phyloP scores from a whole-genome alignment of 2,329 filamentous ascomycete genomes.

The Onygena corvina region DNA sequence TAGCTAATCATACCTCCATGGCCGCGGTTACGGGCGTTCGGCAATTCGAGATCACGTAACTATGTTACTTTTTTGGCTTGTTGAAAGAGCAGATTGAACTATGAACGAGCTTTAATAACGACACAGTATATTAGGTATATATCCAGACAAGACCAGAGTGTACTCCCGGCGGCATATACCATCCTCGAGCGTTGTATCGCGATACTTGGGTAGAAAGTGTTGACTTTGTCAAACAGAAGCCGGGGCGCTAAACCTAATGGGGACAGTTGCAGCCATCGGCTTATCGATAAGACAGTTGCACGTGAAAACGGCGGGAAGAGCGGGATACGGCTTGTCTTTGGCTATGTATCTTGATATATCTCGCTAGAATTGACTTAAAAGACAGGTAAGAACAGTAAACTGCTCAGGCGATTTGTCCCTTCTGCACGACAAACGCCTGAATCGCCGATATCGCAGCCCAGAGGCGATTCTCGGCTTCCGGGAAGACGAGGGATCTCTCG shows the following conservation, averaged over 20 bases:
- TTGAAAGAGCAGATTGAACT: too few relatives aligned
- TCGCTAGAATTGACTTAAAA: background rate
- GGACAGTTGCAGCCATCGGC: background rate
- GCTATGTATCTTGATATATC: background rate
- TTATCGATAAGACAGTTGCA: constrained; percentile 3
- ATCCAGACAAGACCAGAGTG: too few relatives aligned
- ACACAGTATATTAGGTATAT: too few relatives aligned
- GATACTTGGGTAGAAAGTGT: too few relatives aligned
- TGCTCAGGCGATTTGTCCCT: constrained; percentile 55
- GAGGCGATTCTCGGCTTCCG: constrained; percentile 84
- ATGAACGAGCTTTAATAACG: too few relatives aligned
- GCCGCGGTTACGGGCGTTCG: background rate
- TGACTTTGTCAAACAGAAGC: too few relatives aligned
- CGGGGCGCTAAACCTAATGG: background rate
- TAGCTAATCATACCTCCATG: background rate
- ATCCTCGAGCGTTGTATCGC: too few relatives aligned
- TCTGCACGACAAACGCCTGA: constrained; percentile 88
- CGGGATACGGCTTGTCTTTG: too few relatives aligned
- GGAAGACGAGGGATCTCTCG: constrained; percentile 72
- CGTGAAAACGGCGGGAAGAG: background rate
- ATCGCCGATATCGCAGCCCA: constrained; percentile 82
- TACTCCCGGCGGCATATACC: too few relatives aligned
- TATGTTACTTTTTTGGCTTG: too few relatives aligned
- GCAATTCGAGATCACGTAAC: background rate
- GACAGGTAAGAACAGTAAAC: background rate